Evolutionary conservation across 2,329 filamentous ascomycete genomes (phyloP).

Genomic region (Xylariaceae sp.): DNA sequence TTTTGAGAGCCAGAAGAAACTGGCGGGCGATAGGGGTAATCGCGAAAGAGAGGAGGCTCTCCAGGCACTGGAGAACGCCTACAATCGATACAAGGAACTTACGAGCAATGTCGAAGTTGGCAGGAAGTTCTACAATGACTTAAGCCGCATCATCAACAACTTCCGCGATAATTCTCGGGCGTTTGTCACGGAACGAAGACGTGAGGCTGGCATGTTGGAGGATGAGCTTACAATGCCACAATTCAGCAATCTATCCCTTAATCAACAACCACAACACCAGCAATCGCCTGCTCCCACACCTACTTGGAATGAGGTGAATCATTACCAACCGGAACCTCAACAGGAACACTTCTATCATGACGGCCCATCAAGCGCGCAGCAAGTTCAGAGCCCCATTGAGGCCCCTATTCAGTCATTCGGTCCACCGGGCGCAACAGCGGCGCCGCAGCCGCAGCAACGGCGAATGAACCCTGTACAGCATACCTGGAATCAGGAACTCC

Average conservation of each 20-base stretch:
- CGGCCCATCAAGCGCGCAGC: constrained; percentile 25
- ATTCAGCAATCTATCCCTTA: constrained; percentile 27
- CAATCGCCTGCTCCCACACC: constrained; percentile 3
- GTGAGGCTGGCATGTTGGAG: constrained; percentile 67
- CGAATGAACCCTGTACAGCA: constrained; percentile 39
- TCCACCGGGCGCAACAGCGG: constrained; percentile 42
- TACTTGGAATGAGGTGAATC: constrained; percentile 9
- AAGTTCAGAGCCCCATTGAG: constrained; percentile 34
- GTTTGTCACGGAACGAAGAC: constrained; percentile 75
- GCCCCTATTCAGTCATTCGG: constrained; percentile 55
- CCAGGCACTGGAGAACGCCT: constrained; percentile 84
- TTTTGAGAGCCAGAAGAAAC: constrained; percentile 67
- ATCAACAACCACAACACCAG: constrained; percentile 11
- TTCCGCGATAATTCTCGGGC: constrained; percentile 72
- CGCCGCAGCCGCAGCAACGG: constrained; percentile 42
- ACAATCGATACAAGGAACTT: constrained; percentile 94
- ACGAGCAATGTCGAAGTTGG: constrained; percentile 86
- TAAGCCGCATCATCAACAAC: constrained; percentile 75
- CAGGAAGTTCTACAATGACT: constrained; percentile 94
- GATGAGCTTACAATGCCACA: constrained; percentile 33
- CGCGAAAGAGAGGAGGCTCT: constrained; percentile 77
- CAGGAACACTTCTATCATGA: constrained; percentile 9
- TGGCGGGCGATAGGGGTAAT: constrained; percentile 56
- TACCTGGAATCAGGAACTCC: constrained; percentile 76
- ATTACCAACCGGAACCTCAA: constrained; percentile 19